phyloP scores from a whole-genome alignment of 164 flowering plant species.

The Dillenia turbinata region DNA sequence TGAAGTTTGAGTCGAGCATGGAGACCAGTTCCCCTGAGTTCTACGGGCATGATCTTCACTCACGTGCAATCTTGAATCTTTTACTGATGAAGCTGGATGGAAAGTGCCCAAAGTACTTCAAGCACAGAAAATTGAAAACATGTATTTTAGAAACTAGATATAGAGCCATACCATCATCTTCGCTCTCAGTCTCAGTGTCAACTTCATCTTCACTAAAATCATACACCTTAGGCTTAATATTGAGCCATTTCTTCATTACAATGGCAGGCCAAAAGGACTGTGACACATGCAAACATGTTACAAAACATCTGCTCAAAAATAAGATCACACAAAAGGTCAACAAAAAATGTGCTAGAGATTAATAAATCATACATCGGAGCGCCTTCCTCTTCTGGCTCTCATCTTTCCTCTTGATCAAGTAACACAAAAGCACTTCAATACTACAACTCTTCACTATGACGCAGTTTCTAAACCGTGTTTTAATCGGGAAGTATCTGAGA shows the following conservation, averaged over 20 bases:
- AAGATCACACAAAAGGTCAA: neutral
- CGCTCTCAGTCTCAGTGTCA: constrained; percentile 87
- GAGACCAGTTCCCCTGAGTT: constrained; percentile 30
- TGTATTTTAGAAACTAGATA: neutral
- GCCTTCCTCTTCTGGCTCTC: constrained; percentile 52
- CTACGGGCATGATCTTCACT: constrained; percentile 29
- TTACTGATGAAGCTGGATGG: constrained; percentile 42
- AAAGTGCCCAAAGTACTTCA: constrained; percentile 18
- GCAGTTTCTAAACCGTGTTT: neutral
- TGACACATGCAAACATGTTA: constrained; percentile 7
- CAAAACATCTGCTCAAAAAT: neutral
- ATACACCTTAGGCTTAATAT: constrained; percentile 73
- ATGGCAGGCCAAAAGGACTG: constrained; percentile 91
- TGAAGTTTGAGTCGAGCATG: constrained; percentile 38
- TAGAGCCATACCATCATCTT: constrained; percentile 70
- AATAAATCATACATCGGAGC: constrained; percentile 54
- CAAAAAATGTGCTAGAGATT: neutral
- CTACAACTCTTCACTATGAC: too few species aligned
- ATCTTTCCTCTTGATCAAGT: constrained; percentile 21
- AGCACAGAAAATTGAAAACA: constrained; percentile 7
- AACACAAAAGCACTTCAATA: neutral
- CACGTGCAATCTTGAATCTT: constrained; percentile 35
- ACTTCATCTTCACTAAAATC: constrained; percentile 95
- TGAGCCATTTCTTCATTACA: constrained; percentile 97
- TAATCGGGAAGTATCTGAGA: neutral